phyloP scores from a whole-genome alignment of 2,329 filamentous ascomycete species.

The Aureobasidium sp. region DNA sequence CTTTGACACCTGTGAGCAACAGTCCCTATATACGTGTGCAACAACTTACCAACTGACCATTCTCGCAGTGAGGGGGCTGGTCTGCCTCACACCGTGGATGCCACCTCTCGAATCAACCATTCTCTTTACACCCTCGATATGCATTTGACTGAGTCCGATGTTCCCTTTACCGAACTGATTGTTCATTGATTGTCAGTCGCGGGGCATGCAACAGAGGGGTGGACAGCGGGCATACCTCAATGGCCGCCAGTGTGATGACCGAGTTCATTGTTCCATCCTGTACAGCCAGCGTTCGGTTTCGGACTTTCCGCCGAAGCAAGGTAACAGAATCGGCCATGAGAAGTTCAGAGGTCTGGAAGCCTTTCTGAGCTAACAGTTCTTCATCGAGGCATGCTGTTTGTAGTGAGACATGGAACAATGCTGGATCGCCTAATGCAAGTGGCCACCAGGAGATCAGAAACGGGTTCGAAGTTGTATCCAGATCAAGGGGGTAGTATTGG shows the following conservation, averaged over 20 bases:
- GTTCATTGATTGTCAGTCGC: too few relatives aligned
- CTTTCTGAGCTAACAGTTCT: neutral
- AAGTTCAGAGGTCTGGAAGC: neutral
- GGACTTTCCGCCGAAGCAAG: neutral
- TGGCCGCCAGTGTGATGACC: slow-evolving; percentile 4
- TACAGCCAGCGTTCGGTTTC: neutral
- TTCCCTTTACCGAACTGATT: slow-evolving; percentile 4
- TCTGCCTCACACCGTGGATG: neutral
- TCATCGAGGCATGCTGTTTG: slow-evolving; percentile 9
- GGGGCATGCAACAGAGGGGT: too few relatives aligned
- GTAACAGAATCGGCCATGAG: slow-evolving; percentile 5
- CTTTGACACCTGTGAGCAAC: neutral
- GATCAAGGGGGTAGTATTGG: slow-evolving; percentile 7
- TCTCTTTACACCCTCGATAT: neutral
- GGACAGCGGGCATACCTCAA: neutral
- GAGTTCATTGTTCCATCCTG: slow-evolving; percentile 7
- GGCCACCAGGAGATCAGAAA: slow-evolving; percentile 7
- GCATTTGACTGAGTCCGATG: neutral
- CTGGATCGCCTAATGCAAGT: neutral
- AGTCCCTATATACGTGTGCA: too few relatives aligned
- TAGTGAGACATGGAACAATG: slow-evolving; percentile 4
- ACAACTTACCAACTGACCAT: slow-evolving; percentile 4
- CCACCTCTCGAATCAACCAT: neutral
- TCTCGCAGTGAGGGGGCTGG: neutral
- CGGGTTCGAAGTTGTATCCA: neutral